Conservation (phyloP, 2,329 filamentous ascomycete species). For the Cladobotryum mycophilum region DNA sequence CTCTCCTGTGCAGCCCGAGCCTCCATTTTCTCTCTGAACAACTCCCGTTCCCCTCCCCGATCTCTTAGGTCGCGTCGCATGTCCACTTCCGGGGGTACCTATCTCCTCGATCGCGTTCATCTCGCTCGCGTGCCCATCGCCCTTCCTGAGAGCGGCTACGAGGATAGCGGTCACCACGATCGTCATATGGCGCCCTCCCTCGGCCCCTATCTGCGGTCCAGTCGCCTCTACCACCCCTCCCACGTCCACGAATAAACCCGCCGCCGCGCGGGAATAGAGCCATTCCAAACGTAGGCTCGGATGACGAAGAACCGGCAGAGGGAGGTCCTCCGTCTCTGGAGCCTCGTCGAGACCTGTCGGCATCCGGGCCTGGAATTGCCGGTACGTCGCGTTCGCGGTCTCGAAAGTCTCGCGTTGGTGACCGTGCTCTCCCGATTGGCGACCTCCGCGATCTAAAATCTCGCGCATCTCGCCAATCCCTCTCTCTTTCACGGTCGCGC, state of each 20-base stretch:
- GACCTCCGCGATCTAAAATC: slow-evolving; percentile 47
- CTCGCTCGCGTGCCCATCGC: slow-evolving; percentile 50
- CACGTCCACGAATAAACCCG: slow-evolving; percentile 50
- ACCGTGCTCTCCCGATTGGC: slow-evolving; percentile 53
- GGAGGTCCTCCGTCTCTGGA: slow-evolving; percentile 65
- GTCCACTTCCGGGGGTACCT: slow-evolving; percentile 34
- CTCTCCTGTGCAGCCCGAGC: slow-evolving; percentile 44
- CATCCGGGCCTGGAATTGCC: slow-evolving; percentile 50
- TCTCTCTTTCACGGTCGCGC: slow-evolving; percentile 49
- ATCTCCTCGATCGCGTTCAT: slow-evolving; percentile 46
- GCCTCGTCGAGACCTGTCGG: slow-evolving; percentile 59
- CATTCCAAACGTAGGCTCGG: slow-evolving; percentile 55
- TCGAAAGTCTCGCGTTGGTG: slow-evolving; percentile 62
- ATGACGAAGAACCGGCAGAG: slow-evolving; percentile 64
- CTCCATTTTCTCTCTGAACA: slow-evolving; percentile 46
- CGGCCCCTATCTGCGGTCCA: slow-evolving; percentile 43
- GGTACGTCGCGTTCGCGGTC: slow-evolving; percentile 52
- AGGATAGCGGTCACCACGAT: slow-evolving; percentile 54
- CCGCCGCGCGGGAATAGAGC: slow-evolving; percentile 49
- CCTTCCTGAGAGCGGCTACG: slow-evolving; percentile 62
- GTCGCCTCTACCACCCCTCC: slow-evolving; percentile 38
- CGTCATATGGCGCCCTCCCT: slow-evolving; percentile 54
- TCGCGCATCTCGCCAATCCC: slow-evolving; percentile 36
- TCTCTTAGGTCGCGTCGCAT: slow-evolving; percentile 40
- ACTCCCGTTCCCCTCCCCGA: slow-evolving; percentile 34